These are phyloP conservation scores for Verbena officinalis DNA, from an alignment of 257 asterid genomes.

Conservation along the genomic window DNA sequence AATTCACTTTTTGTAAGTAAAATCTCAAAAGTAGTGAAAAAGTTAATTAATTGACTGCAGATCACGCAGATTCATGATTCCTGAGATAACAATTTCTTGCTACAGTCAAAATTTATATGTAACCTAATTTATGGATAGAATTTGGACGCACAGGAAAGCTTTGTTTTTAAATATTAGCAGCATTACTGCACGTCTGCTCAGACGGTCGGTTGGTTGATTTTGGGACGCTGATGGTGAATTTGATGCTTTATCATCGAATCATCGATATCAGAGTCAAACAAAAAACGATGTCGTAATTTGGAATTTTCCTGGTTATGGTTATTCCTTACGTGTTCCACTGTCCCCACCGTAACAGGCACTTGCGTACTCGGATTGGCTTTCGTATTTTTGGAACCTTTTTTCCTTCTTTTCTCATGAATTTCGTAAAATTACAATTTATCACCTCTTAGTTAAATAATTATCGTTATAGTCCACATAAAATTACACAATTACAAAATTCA, in stretches of 20 bases:
- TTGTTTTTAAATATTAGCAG: background rate
- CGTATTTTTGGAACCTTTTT: background rate
- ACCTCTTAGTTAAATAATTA: no score
- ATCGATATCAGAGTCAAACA: background rate
- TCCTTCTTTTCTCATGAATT: no score
- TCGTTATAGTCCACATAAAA: no score
- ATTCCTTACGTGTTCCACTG: slow-evolving; percentile 19
- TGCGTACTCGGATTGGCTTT: no score
- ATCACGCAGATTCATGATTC: slow-evolving; percentile 21
- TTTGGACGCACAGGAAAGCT: no score
- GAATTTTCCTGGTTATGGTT: background rate
- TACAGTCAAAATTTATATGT: background rate
- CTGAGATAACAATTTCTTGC: background rate
- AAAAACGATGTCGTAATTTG: slow-evolving; percentile 18
- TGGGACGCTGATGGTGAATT: slow-evolving; percentile 24
- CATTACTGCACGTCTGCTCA: slow-evolving; percentile 15
- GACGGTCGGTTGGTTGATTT: slow-evolving; percentile 22
- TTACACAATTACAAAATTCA: no score
- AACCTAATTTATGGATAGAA: no score
- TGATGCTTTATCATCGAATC: background rate
- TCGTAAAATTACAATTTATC: no score
- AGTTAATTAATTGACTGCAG: background rate
- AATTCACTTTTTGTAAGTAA: background rate
- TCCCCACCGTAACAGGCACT: background rate
- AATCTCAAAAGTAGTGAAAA: background rate